Evolutionary conservation across 495 filamentous ascomycete species (phyloP).

Genomic region (Penicillium goetzii): DNA sequence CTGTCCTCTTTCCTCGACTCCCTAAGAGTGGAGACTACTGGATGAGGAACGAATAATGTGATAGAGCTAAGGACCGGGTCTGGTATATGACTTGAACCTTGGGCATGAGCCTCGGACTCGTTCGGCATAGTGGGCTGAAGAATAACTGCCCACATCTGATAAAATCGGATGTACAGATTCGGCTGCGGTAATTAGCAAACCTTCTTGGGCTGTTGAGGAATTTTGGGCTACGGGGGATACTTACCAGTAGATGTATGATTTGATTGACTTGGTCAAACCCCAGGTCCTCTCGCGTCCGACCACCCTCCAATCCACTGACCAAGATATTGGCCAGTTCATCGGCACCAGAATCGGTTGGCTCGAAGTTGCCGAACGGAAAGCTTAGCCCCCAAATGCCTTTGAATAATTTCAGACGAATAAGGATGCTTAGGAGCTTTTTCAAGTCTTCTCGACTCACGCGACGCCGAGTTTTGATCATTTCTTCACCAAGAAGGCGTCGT

Average conservation of each 20-base stretch:
- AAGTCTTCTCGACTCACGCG: neutral
- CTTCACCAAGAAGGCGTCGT: neutral
- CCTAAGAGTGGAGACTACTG: neutral
- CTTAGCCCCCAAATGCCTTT: neutral
- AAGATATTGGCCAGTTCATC: neutral
- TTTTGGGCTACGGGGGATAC: neutral
- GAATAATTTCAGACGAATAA: neutral
- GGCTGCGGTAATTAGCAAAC: neutral
- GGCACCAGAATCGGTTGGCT: neutral
- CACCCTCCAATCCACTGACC: neutral
- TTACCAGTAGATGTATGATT: neutral
- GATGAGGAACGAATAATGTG: neutral
- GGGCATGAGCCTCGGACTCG: neutral
- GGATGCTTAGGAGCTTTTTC: neutral
- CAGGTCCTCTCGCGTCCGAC: neutral
- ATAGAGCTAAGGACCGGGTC: neutral
- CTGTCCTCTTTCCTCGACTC: neutral
- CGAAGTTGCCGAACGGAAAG: neutral
- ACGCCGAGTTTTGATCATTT: neutral
- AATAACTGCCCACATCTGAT: neutral
- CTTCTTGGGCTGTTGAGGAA: neutral
- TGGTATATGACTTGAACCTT: neutral
- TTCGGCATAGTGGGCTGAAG: neutral
- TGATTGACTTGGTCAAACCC: neutral
- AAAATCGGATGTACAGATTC: neutral